Base-by-base conservation (phyloP, 2,329 filamentous ascomycete species). In the Pezicula radicicola region DNA sequence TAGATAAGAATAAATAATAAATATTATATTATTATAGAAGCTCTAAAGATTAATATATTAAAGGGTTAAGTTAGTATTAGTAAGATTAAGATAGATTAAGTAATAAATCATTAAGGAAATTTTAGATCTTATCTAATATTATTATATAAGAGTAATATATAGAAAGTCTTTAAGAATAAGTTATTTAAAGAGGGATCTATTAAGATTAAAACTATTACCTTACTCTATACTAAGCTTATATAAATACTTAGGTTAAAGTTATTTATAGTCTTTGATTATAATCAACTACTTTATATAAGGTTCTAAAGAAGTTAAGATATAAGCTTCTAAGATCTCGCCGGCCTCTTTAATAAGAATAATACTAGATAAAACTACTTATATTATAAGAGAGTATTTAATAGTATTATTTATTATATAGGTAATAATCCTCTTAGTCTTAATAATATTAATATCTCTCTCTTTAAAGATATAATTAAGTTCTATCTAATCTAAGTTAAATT, bases 191-290 rank as follows among this genome's bases (percentile, higher is more conserved):
- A 90, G 63, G 0, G 86, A 89, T 1, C 76, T 64, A 55, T 90
- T 86, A 2, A 90, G 72, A 52, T 90, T 77, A 57, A 79, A 90
- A 0, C 86, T 85, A 6, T 80, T 73, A 0, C 83, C 84, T 19
- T 80, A 78, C 55, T 89, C 86, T 0, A 85, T 75, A 0, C 75
- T 81, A 0, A 91, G 65, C 0, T 64, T 67, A 57, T 83, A 88
- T 48, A 79, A 83, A 50, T 81, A 73, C 58, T 89, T 88, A 0
- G 87, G 88, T 0, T 86, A 79, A 0, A 91, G 75, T 55, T 91
- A 88, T 50, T 86, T 79, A 63, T 91, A 86, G 49, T 91, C 88
- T 0, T 88, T 87, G 10, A 91, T 90, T 2, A 89, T 65, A 0
- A 90, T 76, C 1, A 89, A 63, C 37, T 90, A 84, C 53, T 87